Evolutionary conservation across 2,329 filamentous ascomycete genomes (phyloP), one percentile per base, ranked within the genome.

Genomic region (Allantophomopsis lycopodina): DNA sequence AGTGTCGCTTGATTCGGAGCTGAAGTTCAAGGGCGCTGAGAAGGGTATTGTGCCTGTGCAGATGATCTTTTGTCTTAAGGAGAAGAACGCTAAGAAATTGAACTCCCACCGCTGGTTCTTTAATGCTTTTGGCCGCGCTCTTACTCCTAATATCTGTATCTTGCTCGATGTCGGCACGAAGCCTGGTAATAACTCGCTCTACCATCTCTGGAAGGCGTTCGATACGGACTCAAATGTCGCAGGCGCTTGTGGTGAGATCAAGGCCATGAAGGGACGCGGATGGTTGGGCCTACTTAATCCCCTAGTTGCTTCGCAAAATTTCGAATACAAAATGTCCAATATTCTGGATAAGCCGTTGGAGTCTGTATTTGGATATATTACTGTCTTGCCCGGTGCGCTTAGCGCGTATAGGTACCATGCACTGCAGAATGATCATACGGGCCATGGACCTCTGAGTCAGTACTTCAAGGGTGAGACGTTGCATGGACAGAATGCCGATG

Each of bases 261-360:
- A 89, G 57, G 91, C 91, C 1, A 94, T 94, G 63, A 94, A 95
- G 59, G 91, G 91, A 7, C 85, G 80, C 48, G 78, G 73, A 17
- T 88, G 86, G 55, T 66, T 77, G 5, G 86, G 89, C 46, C 69
- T 98, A 13, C 66, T 98, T 35, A 98, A 98, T 53, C 91, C 91
- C 0, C 69, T 98, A 5, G 89, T 98, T 13, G 91, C 91, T 0
- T 94, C 87, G 35, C 91, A 98, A 54, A 98, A 98, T 58, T 98
- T 98, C 50, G 91, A 98, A 65, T 98, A 98, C 68, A 98, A 98
- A 62, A 95, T 98, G 86, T 94, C 87, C 32, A 98, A 98, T 53
- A 98, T 98, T 52, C 69, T 98, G 18, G 91, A 98, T 58, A 98
- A 98, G 60, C 91, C 91, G 0, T 67, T 98, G 2, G 91, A 98